Conservation (phyloP, 345 rosid genomes). For the Arabidopsis suecica region DNA sequence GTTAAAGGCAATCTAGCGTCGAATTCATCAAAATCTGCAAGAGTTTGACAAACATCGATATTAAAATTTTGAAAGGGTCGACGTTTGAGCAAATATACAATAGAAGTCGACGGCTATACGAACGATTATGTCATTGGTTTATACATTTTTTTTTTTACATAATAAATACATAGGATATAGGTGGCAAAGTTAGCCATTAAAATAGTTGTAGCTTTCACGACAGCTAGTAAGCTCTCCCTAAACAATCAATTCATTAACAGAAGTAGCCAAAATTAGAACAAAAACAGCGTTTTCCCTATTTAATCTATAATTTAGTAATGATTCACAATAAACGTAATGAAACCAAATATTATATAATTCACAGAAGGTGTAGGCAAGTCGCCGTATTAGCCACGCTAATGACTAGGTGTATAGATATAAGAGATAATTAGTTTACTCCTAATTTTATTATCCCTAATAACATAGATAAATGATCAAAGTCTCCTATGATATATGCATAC, state of each 20-base stretch:
- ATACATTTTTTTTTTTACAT: neutral
- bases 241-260: conserved; percentile 14
- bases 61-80: neutral
- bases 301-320: conserved; percentile 9
- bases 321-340: conserved; percentile 3
- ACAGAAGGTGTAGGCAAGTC: neutral
- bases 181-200: conserved; percentile 24
- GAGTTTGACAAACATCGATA: neutral
- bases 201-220: conserved; percentile 38
- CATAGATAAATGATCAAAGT: conserved; percentile 36
- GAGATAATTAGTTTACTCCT: neutral
- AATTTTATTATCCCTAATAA: conserved; percentile 24
- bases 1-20: neutral
- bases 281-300: conserved; percentile 6
- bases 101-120: conserved; percentile 24
- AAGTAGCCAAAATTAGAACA: conserved; percentile 27
- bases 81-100: neutral
- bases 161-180: conserved; percentile 15
- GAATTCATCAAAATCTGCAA: neutral
- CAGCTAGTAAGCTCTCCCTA: conserved; percentile 23
- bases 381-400: conserved; percentile 3
- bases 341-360: neutral
- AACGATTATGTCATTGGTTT: conserved; percentile 24
- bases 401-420: conserved; percentile 26
- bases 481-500: conserved; percentile 19